These are phyloP conservation scores for Aspergillus tamarii DNA, from an alignment of 2,329 filamentous ascomycete genomes.

Conservation along the genomic window DNA sequence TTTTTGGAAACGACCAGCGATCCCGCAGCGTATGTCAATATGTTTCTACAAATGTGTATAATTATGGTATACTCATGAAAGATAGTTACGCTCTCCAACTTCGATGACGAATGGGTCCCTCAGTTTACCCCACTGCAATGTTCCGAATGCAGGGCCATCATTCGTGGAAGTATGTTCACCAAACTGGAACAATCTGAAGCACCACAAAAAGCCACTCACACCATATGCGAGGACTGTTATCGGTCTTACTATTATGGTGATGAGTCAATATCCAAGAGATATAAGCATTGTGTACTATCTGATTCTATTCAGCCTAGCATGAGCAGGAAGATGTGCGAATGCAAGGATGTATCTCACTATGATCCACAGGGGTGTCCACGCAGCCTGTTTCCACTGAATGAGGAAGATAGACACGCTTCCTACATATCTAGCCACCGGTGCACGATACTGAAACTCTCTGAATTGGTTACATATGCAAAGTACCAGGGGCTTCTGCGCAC, in stretches of 20 bases:
- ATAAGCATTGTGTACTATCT: constrained; percentile 40
- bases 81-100: background rate
- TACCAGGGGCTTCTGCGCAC: background rate
- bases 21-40: constrained; percentile 24
- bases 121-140: constrained; percentile 17
- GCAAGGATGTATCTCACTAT: background rate
- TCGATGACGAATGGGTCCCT: constrained; percentile 10
- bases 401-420: background rate
- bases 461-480: constrained; percentile 11
- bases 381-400: background rate
- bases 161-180: constrained; percentile 33
- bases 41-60: background rate
- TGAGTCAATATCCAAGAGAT: constrained; percentile 33
- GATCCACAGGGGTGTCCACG: constrained; percentile 3
- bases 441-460: background rate
- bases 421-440: background rate
- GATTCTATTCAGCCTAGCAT: constrained; percentile 25
- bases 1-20: constrained; percentile 23
- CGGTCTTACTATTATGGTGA: constrained; percentile 30
- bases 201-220: background rate
- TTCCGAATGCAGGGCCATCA: constrained; percentile 20
- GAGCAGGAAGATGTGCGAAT: constrained; percentile 25
- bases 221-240: constrained; percentile 42
- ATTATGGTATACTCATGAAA: background rate
- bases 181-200: constrained; percentile 3